Base-by-base conservation (phyloP, 345 rosid species). In the Hibiscus tridactylites region DNA sequence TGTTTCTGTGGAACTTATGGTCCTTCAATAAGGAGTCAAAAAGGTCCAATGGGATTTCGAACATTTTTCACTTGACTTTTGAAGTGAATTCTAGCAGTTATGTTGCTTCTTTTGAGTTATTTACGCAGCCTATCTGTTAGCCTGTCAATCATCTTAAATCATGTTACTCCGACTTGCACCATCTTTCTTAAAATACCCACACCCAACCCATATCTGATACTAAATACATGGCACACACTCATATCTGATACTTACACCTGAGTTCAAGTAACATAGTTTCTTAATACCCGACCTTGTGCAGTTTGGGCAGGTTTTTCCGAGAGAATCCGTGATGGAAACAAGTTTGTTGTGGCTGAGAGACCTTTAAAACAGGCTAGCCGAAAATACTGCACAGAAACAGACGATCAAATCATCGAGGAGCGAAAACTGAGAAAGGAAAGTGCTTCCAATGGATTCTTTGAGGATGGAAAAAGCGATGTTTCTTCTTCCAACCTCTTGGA, bases 221-320 rank as follows among this genome's bases (percentile, higher is more conserved):
- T n/a, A 19, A 54, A 8, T 54, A 19, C 3, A 3, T 2, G 8
- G 17, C 15, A 49, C 53, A 11, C 16, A 4, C 53, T 49, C 53
- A 12, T 49, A 49, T 49, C 0, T 49, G 16, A 49, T 15, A 11
- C 53, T 49, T 15, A 49, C 53, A 13, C 5, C 53, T 4, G 15
- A 49, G 53, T 11, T 15, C 52, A 3, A 54, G 59, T 19, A 54
- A 7, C 59, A 17, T 19, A 54, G 59, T 37, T 54, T 77, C 67
- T 71, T 28, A 57, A 60, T 63, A 9, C 17, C 9, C 0, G 24
- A 39, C 52, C 49, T 24, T 56, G 33, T 74, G 71, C 92, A 95
- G 99, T 92, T 74, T 95, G 99, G 99, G 99, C 98, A 70, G 96
- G 96, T 17, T 90, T 95, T 81, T 75, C 98, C 16, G 98, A 95